A percentile compares a stretch with the other conserved stretches of the same genome.
Evolutionary conservation across 495 filamentous ascomycete species (phyloP).

Genomic region (Daldinia decipiens): DNA sequence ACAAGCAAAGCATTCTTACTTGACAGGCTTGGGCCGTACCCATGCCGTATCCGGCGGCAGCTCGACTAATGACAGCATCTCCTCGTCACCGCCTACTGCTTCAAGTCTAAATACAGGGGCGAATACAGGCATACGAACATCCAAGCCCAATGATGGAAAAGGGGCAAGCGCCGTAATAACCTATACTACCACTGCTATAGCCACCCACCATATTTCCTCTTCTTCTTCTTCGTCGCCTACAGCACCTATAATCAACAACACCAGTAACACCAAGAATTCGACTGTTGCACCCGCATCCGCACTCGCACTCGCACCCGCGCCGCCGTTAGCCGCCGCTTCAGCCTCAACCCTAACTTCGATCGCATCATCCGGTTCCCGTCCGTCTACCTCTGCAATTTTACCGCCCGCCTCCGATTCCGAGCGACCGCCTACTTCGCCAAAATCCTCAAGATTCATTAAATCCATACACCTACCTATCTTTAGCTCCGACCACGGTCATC

Average conservation of each 20-base stretch:
- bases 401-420: constrained; percentile 16
- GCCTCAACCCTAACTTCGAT: constrained; percentile 26
- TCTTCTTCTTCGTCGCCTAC: constrained; percentile 8
- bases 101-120: constrained; percentile 10
- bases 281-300: constrained; percentile 14
- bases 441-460: constrained; percentile 37
- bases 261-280: constrained; percentile 13
- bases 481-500: constrained; percentile 30
- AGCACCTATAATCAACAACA: constrained; percentile 2
- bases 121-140: constrained; percentile 8
- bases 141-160: constrained; percentile 29
- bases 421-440: constrained; percentile 30
- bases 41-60: constrained; percentile 22
- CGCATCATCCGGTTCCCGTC: constrained; percentile 18
- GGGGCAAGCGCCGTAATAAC: constrained; percentile 23
- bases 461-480: constrained; percentile 41
- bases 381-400: constrained; percentile 21
- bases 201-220: background rate
- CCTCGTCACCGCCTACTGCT: constrained; percentile 40
- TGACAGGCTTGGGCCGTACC: constrained; percentile 3
- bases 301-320: constrained; percentile 25
- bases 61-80: constrained; percentile 22
- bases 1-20: constrained; percentile 10
- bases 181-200: constrained; percentile 1
- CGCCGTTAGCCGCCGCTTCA: constrained; percentile 22